A percentile compares a stretch with the other conserved stretches of the same genome.
Conservation (phyloP, 2,329 filamentous ascomycete genomes). For the Exophiala sideris region DNA sequence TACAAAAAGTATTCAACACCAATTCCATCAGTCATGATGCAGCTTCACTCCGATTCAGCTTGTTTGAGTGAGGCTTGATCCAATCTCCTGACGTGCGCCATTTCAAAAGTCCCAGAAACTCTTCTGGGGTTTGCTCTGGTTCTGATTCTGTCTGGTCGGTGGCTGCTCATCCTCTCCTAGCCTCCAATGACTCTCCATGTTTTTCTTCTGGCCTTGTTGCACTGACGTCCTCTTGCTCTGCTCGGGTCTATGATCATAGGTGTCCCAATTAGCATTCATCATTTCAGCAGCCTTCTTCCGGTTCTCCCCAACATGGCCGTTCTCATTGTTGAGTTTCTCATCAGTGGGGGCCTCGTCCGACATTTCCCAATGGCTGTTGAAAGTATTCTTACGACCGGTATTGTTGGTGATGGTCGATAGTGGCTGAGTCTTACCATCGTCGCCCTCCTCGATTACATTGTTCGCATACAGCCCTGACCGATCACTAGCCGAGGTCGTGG, state of each 20-base stretch:
- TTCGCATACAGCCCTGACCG: constrained; percentile 74
- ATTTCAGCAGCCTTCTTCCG: constrained; percentile 68
- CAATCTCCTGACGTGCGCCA: background rate
- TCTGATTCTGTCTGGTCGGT: background rate
- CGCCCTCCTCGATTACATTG: constrained; percentile 64
- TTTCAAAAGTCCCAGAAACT: constrained; percentile 29
- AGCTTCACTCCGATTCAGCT: background rate
- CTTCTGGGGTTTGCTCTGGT: constrained; percentile 16
- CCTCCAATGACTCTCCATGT: constrained; percentile 33
- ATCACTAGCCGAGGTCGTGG: constrained; percentile 34
- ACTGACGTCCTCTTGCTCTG: constrained; percentile 28
- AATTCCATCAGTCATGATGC: background rate
- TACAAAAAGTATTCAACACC: no score
- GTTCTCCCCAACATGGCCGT: constrained; percentile 52
- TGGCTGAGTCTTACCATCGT: constrained; percentile 43
- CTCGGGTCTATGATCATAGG: constrained; percentile 38
- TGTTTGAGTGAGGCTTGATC: background rate
- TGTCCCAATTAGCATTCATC: constrained; percentile 62
- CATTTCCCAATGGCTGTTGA: constrained; percentile 74
- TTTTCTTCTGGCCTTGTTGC: constrained; percentile 18
- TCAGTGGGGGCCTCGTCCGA: constrained; percentile 61
- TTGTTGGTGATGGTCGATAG: constrained; percentile 69
- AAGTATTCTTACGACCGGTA: constrained; percentile 70
- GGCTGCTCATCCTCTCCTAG: constrained; percentile 17
- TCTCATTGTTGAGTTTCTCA: constrained; percentile 40